phyloP scores from a whole-genome alignment of 345 rosid species.

The Linum lewisii region DNA sequence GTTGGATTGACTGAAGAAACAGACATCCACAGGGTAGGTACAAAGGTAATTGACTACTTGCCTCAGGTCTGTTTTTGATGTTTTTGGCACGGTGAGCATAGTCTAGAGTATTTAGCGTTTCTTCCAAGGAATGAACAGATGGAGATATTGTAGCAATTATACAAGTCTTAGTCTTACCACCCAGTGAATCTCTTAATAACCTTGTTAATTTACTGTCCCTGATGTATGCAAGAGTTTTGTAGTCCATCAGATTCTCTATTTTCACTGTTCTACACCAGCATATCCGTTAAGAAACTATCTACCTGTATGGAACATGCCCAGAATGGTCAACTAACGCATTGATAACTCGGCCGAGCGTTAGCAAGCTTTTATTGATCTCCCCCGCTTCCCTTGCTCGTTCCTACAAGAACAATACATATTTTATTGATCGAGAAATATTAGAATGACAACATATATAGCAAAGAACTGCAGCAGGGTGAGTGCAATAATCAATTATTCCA shows the following conservation, averaged over 20 bases:
- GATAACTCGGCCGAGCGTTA: conserved; percentile 12
- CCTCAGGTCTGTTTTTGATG: conserved; percentile 9
- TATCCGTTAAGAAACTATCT: not conserved
- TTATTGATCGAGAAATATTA: not conserved
- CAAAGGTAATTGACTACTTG: not conserved
- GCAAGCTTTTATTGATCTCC: conserved; percentile 15
- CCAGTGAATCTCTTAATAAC: conserved; percentile 10
- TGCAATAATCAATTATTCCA: not conserved
- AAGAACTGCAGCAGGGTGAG: not conserved
- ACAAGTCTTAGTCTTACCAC: conserved; percentile 9
- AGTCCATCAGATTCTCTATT: not conserved
- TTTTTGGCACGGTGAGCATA: conserved; percentile 10
- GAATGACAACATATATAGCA: not conserved
- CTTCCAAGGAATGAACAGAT: conserved; percentile 9
- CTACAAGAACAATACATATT: not conserved
- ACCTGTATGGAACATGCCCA: conserved; percentile 13
- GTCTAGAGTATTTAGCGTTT: conserved; percentile 5
- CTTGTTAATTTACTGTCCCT: conserved; percentile 8
- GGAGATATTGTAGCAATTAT: conserved; percentile 7
- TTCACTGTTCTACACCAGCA: not conserved
- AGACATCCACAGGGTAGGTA: not conserved
- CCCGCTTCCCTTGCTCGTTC: conserved; percentile 16
- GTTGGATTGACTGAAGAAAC: not conserved
- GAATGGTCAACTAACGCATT: conserved; percentile 15
- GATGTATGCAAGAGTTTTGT: not conserved